Base-by-base conservation (phyloP, 169 alveolate genomes). In the Plasmodium adleri region DNA sequence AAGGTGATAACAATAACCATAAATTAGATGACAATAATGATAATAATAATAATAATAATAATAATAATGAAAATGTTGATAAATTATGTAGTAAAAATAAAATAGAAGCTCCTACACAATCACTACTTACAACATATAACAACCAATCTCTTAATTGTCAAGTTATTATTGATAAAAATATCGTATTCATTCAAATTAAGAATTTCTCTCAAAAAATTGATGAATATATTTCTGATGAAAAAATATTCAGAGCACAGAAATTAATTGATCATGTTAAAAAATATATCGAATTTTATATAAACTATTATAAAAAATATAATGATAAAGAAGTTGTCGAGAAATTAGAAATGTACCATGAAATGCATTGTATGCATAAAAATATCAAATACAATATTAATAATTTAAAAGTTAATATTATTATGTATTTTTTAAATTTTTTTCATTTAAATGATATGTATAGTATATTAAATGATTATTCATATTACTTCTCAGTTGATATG, bases 171-270 rank as follows among this genome's bases (percentile, higher is more conserved):
- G 85, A 83, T 60, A 70, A 72, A 67, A 62, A 83, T 47, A 54
- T 83, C 45, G 58, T 83, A 17, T 50, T 68, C 32, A 43, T 68
- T 10, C 91, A 83, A 68, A 20, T 83, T 9, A 17, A 24, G 15
- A 52, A 83, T 68, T 83, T 83, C 50, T 68, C 83, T 45, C 72
- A 83, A 83, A 83, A 83, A 58, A 58, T 83, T 56, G 91, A 83
- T 13, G 91, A 83, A 43, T 68, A 83, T 49, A 83, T 83, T 22
- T 68, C 72, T 17, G 91, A 83, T 26, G 91, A 83, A 72, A 83
- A 54, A 68, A 32, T 83, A 13, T 83, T 83, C 28, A 83, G 85
- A 68, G 91, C 91, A 49, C 91, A 83, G 20, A 83, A 83, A 58
- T 24, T 83, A 83, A 83, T 83, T 72, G 68, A 68, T 9, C 91